Evolutionary conservation across 176 grass and related monocot species (phyloP).

Genomic region (Phyllostachys edulis): DNA sequence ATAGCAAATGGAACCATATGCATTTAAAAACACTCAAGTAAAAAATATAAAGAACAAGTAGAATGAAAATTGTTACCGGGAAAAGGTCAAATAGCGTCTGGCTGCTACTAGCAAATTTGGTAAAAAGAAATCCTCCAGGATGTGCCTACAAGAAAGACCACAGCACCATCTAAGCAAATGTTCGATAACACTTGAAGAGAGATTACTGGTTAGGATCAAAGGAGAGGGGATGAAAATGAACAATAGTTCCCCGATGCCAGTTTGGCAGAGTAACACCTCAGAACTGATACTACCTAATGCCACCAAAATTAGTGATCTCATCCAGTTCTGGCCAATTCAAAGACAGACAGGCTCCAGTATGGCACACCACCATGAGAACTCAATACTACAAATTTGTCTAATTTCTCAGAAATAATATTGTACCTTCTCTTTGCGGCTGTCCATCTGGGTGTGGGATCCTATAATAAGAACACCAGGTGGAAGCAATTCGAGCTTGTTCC

Average conservation of each 20-base stretch:
- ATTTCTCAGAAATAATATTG: constrained; percentile 20
- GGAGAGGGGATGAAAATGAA: neutral
- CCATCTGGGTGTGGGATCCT: constrained; percentile 84
- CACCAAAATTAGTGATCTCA: neutral
- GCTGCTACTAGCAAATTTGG: constrained; percentile 91
- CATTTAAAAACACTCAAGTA: neutral
- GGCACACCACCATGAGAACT: constrained; percentile 12
- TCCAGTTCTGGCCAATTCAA: neutral
- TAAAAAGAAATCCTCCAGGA: constrained; percentile 97
- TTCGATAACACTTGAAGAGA: constrained; percentile 1
- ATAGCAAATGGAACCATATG: constrained; percentile 22
- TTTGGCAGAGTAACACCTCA: neutral
- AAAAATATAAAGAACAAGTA: constrained; percentile 19
- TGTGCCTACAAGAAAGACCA: constrained; percentile 64
- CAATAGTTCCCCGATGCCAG: constrained; percentile 1
- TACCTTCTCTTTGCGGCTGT: constrained; percentile 99
- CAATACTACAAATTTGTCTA: neutral
- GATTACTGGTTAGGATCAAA: neutral
- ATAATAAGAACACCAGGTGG: constrained; percentile 89
- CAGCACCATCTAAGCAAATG: constrained; percentile 37
- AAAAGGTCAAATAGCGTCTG: constrained; percentile 96
- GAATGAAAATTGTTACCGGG: constrained; percentile 53
- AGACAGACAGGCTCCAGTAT: neutral
- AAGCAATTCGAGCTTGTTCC: constrained; percentile 75
- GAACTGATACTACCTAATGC: constrained; percentile 1